Evolutionary conservation across 2,329 filamentous ascomycete species (phyloP).

Genomic region (Eurotiales sp.): DNA sequence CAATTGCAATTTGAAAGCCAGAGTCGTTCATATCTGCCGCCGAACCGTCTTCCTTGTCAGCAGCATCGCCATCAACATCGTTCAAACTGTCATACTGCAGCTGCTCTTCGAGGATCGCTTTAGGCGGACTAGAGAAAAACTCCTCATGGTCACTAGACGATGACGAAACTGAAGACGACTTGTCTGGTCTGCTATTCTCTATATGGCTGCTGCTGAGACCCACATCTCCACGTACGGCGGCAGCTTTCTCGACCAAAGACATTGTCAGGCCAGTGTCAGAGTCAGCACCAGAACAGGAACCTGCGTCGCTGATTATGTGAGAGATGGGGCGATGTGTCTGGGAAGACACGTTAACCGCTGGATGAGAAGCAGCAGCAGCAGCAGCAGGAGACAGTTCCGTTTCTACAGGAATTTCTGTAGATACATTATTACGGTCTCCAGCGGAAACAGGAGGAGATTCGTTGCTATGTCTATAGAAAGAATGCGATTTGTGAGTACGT

Average conservation of each 20-base stretch:
- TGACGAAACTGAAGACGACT: slow-evolving; percentile 7
- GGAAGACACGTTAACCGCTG: no score
- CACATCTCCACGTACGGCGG: background rate
- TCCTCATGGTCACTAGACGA: slow-evolving; percentile 15
- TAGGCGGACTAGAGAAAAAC: slow-evolving; percentile 18
- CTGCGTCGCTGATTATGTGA: slow-evolving; percentile 46
- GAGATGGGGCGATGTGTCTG: slow-evolving; percentile 40
- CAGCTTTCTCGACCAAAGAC: background rate
- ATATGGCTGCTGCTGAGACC: no score
- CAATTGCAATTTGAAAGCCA: slow-evolving; percentile 5
- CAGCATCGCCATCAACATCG: background rate
- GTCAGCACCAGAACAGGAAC: slow-evolving; percentile 45
- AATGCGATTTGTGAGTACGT: slow-evolving; percentile 18
- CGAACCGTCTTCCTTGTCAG: background rate
- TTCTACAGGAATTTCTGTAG: slow-evolving; percentile 12
- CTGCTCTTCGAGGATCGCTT: background rate
- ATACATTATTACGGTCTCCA: slow-evolving; percentile 7
- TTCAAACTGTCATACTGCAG: background rate
- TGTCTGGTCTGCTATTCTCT: background rate
- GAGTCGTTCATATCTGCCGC: background rate
- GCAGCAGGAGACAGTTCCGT: background rate
- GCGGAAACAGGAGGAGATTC: background rate
- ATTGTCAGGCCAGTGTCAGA: slow-evolving; percentile 25
- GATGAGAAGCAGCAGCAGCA: no score
- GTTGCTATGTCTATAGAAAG: slow-evolving; percentile 5